phyloP scores from a whole-genome alignment of 164 flowering plant species.

The Tetracentron sinense region DNA sequence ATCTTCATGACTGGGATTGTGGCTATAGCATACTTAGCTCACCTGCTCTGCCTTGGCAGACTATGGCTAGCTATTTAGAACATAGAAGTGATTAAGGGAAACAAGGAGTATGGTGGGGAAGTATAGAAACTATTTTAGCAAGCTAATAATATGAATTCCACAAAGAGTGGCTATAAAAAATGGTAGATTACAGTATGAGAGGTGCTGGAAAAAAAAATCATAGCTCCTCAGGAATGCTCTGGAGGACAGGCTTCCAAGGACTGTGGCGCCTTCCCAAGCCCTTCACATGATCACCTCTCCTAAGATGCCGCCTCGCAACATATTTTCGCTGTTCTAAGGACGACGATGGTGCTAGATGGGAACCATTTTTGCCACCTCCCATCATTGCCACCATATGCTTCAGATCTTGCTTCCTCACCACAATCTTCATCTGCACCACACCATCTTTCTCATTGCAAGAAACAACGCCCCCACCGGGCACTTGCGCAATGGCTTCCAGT shows the following conservation, averaged over 20 bases:
- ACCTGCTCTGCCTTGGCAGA: too few relatives aligned
- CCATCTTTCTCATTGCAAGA: constrained; percentile 19
- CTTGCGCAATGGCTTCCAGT: constrained; percentile 20
- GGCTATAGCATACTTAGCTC: too few relatives aligned
- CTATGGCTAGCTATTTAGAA: too few relatives aligned
- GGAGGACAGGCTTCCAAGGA: constrained; percentile 33
- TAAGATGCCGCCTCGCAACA: constrained; percentile 18
- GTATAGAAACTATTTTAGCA: too few relatives aligned
- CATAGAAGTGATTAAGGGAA: too few relatives aligned
- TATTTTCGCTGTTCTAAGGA: constrained; percentile 25
- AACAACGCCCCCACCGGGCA: constrained; percentile 18
- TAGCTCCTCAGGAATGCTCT: too few relatives aligned
- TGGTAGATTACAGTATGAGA: too few relatives aligned
- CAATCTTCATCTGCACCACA: constrained; percentile 34
- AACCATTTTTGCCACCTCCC: not conserved
- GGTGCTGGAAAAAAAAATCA: too few relatives aligned
- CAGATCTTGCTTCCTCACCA: constrained; percentile 33
- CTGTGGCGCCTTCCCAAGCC: constrained; percentile 9
- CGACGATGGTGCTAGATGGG: not conserved
- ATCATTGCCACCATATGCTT: constrained; percentile 25
- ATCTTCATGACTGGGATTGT: too few relatives aligned
- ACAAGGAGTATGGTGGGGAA: too few relatives aligned
- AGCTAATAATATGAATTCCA: too few relatives aligned
- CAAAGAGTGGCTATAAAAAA: too few relatives aligned
- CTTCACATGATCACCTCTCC: constrained; percentile 5